Evolutionary conservation across 2,329 filamentous ascomycete genomes (phyloP), one percentile per base, ranked within the genome.

Genomic region (Ascochyta viciae-villosae): DNA sequence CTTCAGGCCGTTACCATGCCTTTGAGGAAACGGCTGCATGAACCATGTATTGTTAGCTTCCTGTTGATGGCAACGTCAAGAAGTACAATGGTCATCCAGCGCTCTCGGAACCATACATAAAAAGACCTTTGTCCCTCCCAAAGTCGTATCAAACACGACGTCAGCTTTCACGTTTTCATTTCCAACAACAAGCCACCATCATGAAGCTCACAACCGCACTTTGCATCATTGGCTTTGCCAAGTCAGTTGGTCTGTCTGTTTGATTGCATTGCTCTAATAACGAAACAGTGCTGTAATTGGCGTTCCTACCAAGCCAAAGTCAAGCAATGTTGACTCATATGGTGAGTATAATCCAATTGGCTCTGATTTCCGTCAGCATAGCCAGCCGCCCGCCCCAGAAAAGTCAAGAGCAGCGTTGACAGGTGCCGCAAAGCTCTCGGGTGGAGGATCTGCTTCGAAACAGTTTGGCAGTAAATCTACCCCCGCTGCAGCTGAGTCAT

Each of bases 121-220:
- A n/a, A 16, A 35, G 24, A 22, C 15, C 26, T 3, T 40, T 3
- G 41, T 15, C 22, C 6, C 16, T 23, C 13, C 38, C 31, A 31
- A 33, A 43, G 10, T 7, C 9, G 9, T 6, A 31, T 38, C 40
- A 35, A 44, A 15, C 19, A 34, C 35, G 47, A 47, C 54, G 35
- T 46, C 34, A 37, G 58, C 24, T 47, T 52, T 41, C 46, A 16
- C 48, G 35, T 13, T 27, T 26, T 27, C 35, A 45, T 45, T 50
- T 50, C 35, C 7, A 37, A 34, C 16, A 7, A 35, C 13, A 42
- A 58, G 12, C 42, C 26, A 35, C 33, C 61, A 68, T 41, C 27
- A 71, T 72, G 68, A 72, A 70, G 64, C 46, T 72, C 58, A 58
- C 60, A 29, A 61, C 64, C 41, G 45, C 65, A 46, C 37, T 68